phyloP scores from a whole-genome alignment of 345 rosid genomes.

The Trapa bicornis region DNA sequence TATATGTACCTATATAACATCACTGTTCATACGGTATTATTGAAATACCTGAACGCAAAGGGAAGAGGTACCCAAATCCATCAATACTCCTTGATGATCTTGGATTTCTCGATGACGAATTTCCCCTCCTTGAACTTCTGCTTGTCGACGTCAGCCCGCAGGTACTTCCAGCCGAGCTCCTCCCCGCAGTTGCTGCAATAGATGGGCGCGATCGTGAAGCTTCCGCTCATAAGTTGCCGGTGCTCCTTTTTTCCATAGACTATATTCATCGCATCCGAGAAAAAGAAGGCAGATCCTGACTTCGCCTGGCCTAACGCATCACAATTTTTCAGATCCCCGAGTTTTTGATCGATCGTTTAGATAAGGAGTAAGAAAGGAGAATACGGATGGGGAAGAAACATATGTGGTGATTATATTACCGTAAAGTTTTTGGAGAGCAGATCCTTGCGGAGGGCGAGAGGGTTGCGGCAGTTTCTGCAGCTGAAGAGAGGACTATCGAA shows the following conservation, averaged over 20 bases:
- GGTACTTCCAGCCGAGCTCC: constrained; percentile 14
- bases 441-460: constrained; percentile 14
- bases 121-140: constrained; percentile 15
- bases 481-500: constrained; percentile 9
- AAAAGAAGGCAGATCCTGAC: constrained; percentile 8
- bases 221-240: constrained; percentile 21
- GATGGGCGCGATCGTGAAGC: constrained; percentile 21
- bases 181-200: constrained; percentile 16
- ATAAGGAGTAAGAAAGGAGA: background rate
- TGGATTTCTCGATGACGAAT: constrained; percentile 11
- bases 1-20: too few relatives aligned
- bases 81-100: constrained; percentile 9
- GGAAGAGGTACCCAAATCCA: background rate
- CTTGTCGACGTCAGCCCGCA: constrained; percentile 4
- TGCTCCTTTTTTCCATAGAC: constrained; percentile 16
- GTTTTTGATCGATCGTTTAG: too few relatives aligned
- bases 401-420: background rate
- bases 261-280: constrained; percentile 16
- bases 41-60: too few relatives aligned
- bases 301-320: constrained; percentile 1
- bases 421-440: constrained; percentile 9
- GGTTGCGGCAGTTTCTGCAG: constrained; percentile 14
- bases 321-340: background rate
- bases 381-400: too few relatives aligned
- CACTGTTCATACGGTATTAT: too few relatives aligned